phyloP scores from a whole-genome alignment of 2,329 filamentous ascomycete species.

The Endocalyx cinctus region DNA sequence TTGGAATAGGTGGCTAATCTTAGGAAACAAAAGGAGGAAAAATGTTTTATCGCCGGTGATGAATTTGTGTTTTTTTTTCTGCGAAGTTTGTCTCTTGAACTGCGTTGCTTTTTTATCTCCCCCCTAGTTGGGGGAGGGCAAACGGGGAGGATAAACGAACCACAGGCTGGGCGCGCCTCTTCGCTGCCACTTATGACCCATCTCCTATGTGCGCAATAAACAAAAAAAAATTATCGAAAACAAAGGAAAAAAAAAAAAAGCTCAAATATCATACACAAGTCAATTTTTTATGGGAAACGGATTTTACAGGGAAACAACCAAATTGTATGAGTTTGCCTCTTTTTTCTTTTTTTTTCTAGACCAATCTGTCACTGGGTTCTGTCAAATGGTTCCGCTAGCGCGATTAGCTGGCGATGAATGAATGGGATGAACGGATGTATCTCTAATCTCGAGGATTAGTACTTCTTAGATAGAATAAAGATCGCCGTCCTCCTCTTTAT shows the following conservation, averaged over 20 bases:
- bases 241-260: constrained; percentile 5
- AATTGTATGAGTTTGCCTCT: constrained; percentile 1
- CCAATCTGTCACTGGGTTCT: constrained; percentile 1
- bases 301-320: neutral
- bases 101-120: neutral
- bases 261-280: neutral
- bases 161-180: too few species aligned
- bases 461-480: constrained; percentile 4
- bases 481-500: constrained; percentile 3
- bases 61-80: neutral
- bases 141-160: neutral
- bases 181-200: too few species aligned
- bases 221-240: constrained; percentile 5
- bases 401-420: constrained; percentile 7
- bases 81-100: neutral
- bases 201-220: neutral
- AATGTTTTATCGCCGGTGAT: too few species aligned
- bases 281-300: neutral
- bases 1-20: neutral
- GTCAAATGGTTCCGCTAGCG: constrained; percentile 16
- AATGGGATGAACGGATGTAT: constrained; percentile 1
- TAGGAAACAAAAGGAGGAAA: neutral
- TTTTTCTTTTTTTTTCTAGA: constrained; percentile 1
- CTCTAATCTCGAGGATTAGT: constrained; percentile 13
- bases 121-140: neutral